Evolutionary conservation across 768 basidiomycete species (phyloP), one percentile per base, ranked within the genome.

Genomic region (Tylopilus felleus): DNA sequence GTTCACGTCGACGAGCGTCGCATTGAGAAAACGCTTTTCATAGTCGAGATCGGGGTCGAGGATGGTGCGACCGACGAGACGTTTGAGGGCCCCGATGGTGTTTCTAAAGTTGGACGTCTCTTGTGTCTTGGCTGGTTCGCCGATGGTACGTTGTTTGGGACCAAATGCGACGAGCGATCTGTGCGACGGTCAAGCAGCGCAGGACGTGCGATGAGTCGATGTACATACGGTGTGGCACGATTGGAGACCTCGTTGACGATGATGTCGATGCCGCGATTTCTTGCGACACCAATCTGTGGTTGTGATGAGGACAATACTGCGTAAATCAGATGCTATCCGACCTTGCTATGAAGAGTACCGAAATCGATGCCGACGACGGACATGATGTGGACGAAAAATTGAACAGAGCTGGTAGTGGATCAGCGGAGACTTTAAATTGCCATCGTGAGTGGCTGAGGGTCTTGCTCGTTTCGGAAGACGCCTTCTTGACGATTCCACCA

Each of bases 41-140:
- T 85, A 73, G 36, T 87, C 77, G 53, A 95, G 79, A 70, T 98
- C 94, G 12, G 87, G 76, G 72, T 98, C 96, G 41, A 76, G 70
- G 59, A 88, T 61, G 27, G 87, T 83, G 47, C 95, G 82, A 9
- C 95, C 96, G 61, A 97, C 77, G 38, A 98, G 80, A 21, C 95
- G 83, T 73, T 98, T 98, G 65, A 98, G 77, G 0, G 84, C 87
- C 39, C 97, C 97, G 68, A 97, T 80, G 23, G 97, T 98, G 77
- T 98, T 99, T 74, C 85, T 90, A 81, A 94, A 98, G 75, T 98
- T 98, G 62, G 93, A 95, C 16, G 88, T 97, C 74, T 98, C 96
- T 62, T 95, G 92, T 0, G 91, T 98, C 79, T 98, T 99, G 62
- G 95, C 96, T 19, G 93, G 59, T 73, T 99, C 96, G 59, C 97